Conservation (phyloP, 306 rosid species). For the Lathyrus oleraceus region DNA sequence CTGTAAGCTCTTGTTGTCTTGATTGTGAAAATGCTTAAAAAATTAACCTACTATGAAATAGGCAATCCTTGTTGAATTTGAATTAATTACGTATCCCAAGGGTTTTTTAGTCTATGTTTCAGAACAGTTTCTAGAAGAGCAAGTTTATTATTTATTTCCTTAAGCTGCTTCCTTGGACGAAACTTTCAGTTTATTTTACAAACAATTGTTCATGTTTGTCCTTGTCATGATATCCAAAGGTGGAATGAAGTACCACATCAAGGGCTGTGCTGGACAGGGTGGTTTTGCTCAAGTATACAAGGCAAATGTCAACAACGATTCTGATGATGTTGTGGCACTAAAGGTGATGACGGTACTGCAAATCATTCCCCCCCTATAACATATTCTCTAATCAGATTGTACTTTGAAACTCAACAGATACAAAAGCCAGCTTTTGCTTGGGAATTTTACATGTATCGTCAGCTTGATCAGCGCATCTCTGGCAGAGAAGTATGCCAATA, state of each 20-base stretch:
- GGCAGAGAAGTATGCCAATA: constrained; percentile 57
- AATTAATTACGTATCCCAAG: constrained; percentile 14
- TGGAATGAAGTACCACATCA: constrained; percentile 84
- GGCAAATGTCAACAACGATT: constrained; percentile 66
- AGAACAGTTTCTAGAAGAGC: constrained; percentile 10
- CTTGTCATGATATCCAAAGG: constrained; percentile 54
- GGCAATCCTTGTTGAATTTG: constrained; percentile 21
- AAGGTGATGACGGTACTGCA: constrained; percentile 55
- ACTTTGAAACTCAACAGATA: constrained; percentile 54
- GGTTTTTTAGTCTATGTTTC: constrained; percentile 6
- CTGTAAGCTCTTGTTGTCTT: constrained; percentile 10
- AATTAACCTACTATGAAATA: constrained; percentile 1
- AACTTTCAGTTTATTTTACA: constrained; percentile 13
- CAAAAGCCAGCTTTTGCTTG: constrained; percentile 91
- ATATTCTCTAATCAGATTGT: constrained; percentile 26
- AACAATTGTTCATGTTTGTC: constrained; percentile 28
- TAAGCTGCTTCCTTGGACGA: neutral
- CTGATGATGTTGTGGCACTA: constrained; percentile 78
- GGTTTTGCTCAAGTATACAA: constrained; percentile 92
- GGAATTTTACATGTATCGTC: constrained; percentile 95
- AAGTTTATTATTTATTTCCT: constrained; percentile 18
- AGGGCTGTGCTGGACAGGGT: constrained; percentile 90
- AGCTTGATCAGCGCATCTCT: constrained; percentile 73
- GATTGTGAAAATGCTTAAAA: constrained; percentile 21
- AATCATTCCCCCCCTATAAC: neutral